A percentile compares a stretch with the other conserved stretches of the same genome.
These are phyloP conservation scores for Pycnococcus provasolii DNA, from an alignment of 139 green algal genomes.

Conservation along the genomic window DNA sequence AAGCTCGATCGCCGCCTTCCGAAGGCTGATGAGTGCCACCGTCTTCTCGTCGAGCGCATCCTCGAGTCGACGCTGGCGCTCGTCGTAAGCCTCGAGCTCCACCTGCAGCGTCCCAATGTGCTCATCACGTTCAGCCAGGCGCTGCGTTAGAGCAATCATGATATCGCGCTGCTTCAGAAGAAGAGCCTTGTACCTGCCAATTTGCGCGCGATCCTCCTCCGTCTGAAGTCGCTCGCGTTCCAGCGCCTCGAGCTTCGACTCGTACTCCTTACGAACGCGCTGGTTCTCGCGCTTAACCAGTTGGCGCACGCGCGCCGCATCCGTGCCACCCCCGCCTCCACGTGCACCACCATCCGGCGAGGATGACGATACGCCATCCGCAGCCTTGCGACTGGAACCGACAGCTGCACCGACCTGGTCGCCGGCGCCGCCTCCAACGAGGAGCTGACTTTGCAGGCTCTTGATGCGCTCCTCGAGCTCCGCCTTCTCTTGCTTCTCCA, in stretches of 20 bases:
- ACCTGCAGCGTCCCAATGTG: slow-evolving; percentile 67
- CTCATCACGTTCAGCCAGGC: slow-evolving; percentile 84
- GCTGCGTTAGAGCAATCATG: slow-evolving; percentile 88
- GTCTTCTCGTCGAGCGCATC: slow-evolving; percentile 77
- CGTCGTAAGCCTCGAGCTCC: slow-evolving; percentile 77
- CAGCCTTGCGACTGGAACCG: slow-evolving; percentile 23
- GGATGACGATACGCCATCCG: no score
- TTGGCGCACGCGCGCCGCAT: slow-evolving; percentile 21
- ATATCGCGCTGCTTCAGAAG: slow-evolving; percentile 95
- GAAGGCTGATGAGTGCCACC: slow-evolving; percentile 68
- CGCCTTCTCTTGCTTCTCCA: slow-evolving; percentile 78
- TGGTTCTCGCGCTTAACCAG: slow-evolving; percentile 64
- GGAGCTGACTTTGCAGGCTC: slow-evolving; percentile 76
- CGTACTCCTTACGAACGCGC: slow-evolving; percentile 75
- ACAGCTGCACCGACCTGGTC: slow-evolving; percentile 56
- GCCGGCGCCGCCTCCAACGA: slow-evolving; percentile 50
- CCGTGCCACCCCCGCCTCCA: no score
- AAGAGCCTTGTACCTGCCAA: slow-evolving; percentile 81
- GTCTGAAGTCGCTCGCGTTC: slow-evolving; percentile 62
- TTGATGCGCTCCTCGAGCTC: slow-evolving; percentile 65
- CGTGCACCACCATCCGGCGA: no score
- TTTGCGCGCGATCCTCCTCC: slow-evolving; percentile 62
- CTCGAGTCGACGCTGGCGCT: slow-evolving; percentile 65
- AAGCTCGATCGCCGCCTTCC: slow-evolving; percentile 41
- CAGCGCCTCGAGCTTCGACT: slow-evolving; percentile 58